Conservation (phyloP, 768 basidiomycete species). For the Russula lepida region DNA sequence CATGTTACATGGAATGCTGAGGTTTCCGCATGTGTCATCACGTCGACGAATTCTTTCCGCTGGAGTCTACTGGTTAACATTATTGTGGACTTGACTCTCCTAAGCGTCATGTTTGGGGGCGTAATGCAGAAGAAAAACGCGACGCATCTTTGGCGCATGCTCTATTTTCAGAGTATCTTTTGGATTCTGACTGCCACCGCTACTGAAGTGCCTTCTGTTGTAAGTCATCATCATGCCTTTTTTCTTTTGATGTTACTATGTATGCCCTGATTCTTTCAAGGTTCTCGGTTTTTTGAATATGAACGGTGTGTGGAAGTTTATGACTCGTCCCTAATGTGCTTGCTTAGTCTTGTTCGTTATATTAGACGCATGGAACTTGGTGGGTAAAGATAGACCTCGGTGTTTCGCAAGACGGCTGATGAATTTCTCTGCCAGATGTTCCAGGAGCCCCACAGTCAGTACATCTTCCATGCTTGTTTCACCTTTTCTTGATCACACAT, state of each 20-base stretch:
- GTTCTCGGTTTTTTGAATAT: slow-evolving; percentile 15
- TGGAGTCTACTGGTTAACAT: slow-evolving; percentile 16
- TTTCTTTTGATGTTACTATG: background rate
- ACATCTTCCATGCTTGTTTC: background rate
- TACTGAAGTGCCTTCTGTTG: slow-evolving; percentile 16
- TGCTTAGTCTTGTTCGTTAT: background rate
- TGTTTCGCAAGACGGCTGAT: background rate
- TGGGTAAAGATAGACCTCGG: background rate
- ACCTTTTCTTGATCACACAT: background rate
- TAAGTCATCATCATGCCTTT: background rate
- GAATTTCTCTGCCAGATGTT: slow-evolving; percentile 13
- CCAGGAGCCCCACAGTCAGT: slow-evolving; percentile 20
- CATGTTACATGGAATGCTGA: background rate
- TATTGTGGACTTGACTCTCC: slow-evolving; percentile 11
- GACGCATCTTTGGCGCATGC: slow-evolving; percentile 18
- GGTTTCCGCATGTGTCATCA: background rate
- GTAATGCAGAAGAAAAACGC: slow-evolving; percentile 14
- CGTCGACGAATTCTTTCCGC: slow-evolving; percentile 5
- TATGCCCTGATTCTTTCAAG: background rate
- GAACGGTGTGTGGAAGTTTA: slow-evolving; percentile 6
- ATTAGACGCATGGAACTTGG: slow-evolving; percentile 18
- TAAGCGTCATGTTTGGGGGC: slow-evolving; percentile 16
- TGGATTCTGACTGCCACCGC: slow-evolving; percentile 9
- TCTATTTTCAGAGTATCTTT: slow-evolving; percentile 18
- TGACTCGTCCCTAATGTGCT: background rate